Conservation (phyloP, 306 rosid genomes). For the Dalbergia cochinchinensis region DNA sequence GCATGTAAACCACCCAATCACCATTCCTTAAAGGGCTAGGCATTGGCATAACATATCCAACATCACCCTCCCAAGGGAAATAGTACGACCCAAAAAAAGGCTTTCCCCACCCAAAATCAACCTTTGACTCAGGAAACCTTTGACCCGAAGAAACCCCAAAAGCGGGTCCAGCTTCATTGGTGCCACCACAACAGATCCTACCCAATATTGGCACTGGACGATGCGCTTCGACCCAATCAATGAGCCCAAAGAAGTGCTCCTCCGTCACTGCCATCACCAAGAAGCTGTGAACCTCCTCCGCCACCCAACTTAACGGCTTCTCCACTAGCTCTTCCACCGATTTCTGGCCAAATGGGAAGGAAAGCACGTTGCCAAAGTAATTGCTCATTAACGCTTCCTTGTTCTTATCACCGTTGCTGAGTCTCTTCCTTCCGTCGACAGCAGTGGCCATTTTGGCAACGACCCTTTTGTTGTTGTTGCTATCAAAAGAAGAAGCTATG, state of each 20-base stretch:
- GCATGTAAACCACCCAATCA: constrained; percentile 84
- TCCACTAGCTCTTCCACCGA: constrained; percentile 46
- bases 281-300: constrained; percentile 57
- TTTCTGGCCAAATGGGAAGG: constrained; percentile 59
- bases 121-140: constrained; percentile 56
- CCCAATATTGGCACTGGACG: constrained; percentile 57
- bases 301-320: constrained; percentile 57
- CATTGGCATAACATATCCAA: constrained; percentile 89
- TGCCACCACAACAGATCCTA: constrained; percentile 47
- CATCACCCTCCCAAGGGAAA: constrained; percentile 73
- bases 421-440: constrained; percentile 70
- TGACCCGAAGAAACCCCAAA: constrained; percentile 61
- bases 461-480: neutral
- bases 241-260: constrained; percentile 72
- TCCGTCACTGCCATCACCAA: constrained; percentile 50
- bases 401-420: constrained; percentile 34
- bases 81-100: constrained; percentile 72
- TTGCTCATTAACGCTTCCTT: constrained; percentile 36
- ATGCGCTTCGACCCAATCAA: constrained; percentile 82
- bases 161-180: constrained; percentile 43
- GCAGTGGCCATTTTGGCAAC: constrained; percentile 71
- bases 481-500: neutral
- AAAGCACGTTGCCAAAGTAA: constrained; percentile 77
- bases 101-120: constrained; percentile 81
- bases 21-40: constrained; percentile 65